Evolutionary conservation across 2,329 filamentous ascomycete species (phyloP).

Genomic region (Chrysoporthe puriensis): DNA sequence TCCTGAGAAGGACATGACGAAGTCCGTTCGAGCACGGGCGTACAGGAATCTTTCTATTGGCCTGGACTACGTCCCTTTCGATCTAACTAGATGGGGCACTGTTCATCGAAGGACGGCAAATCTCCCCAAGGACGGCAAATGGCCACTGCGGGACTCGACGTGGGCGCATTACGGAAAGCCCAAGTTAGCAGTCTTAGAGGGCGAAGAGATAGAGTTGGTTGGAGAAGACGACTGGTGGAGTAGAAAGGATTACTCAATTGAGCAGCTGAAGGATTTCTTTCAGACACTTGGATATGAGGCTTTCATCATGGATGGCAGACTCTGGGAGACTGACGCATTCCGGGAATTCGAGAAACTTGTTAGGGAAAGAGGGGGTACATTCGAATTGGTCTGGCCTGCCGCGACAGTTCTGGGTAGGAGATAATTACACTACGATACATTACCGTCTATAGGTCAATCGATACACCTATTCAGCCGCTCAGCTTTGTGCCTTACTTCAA

Average conservation of each 20-base stretch:
- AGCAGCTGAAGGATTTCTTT: conserved; percentile 22
- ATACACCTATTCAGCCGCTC: not conserved
- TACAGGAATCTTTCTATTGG: conserved; percentile 16
- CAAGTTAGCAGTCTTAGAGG: not conserved
- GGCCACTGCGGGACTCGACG: conserved; percentile 17
- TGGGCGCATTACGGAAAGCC: conserved; percentile 18
- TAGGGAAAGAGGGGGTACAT: not conserved
- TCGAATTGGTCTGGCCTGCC: conserved; percentile 16
- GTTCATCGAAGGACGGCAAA: conserved; percentile 19
- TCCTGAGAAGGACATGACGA: conserved; percentile 1
- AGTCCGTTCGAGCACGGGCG: conserved; percentile 8
- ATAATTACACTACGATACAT: not conserved
- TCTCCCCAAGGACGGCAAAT: conserved; percentile 18
- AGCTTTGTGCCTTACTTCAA: not conserved
- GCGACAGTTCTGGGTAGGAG: conserved; percentile 7
- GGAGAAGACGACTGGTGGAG: conserved; percentile 10
- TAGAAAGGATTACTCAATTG: conserved; percentile 9
- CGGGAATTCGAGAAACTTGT: conserved; percentile 2
- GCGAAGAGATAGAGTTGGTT: conserved; percentile 5
- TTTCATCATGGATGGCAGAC: conserved; percentile 16
- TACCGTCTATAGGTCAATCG: not conserved
- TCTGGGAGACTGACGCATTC: conserved; percentile 17
- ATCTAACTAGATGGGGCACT: not conserved
- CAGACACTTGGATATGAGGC: conserved; percentile 20
- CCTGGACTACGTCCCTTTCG: conserved; percentile 19